phyloP scores from a whole-genome alignment of 768 basidiomycete species.

The Pleurotus pulmonarius region DNA sequence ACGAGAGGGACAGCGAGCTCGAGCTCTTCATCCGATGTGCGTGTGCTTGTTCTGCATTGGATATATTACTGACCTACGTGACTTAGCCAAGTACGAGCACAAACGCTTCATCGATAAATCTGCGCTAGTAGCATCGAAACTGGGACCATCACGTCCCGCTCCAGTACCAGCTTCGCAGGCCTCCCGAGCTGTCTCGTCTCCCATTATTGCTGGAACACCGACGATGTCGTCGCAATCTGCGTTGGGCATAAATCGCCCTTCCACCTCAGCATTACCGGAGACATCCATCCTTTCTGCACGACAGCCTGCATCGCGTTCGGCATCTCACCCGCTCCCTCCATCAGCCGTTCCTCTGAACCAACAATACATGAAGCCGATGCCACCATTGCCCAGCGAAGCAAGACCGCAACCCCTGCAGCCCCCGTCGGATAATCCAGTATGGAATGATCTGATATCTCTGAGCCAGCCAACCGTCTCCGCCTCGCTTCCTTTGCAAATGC shows the following conservation, averaged over 20 bases:
- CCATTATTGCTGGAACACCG: conserved; percentile 9
- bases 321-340: conserved; percentile 19
- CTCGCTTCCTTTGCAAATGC: conserved; percentile 51
- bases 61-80: conserved; percentile 3
- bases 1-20: conserved; percentile 83
- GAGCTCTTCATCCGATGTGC: conserved; percentile 87
- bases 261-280: conserved; percentile 12
- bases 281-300: conserved; percentile 13
- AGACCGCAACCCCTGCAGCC: conserved; percentile 16
- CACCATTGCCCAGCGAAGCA: conserved; percentile 1
- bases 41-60: conserved; percentile 18
- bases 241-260: conserved; percentile 13
- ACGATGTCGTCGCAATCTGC: not conserved
- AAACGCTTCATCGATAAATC: conserved; percentile 58
- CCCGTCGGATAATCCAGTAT: conserved; percentile 32
- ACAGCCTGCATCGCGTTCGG: conserved; percentile 17
- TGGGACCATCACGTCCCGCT: conserved; percentile 39
- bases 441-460: conserved; percentile 54
- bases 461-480: conserved; percentile 41
- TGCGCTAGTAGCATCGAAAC: conserved; percentile 41
- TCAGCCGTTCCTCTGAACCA: conserved; percentile 14
- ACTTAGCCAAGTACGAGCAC: conserved; percentile 74
- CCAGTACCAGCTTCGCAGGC: conserved; percentile 18
- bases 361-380: conserved; percentile 11
- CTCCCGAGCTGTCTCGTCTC: conserved; percentile 8